Base-by-base conservation (phyloP, 2,329 filamentous ascomycete species). In the Alternaria conjuncta region DNA sequence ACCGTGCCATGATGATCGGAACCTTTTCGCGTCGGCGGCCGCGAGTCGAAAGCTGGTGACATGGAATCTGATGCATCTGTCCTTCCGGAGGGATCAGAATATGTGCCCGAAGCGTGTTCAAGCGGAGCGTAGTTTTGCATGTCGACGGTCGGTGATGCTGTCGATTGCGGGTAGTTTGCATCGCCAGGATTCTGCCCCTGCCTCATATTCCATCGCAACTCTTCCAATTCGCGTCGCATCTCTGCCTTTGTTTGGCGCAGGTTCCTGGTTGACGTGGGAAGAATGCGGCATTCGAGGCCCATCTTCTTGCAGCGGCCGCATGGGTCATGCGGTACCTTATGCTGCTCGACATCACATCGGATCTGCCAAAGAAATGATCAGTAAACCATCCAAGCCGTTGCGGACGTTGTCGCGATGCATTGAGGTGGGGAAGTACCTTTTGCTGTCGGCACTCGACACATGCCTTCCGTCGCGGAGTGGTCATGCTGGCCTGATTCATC, bases 371-470 rank as follows among this genome's bases (percentile, higher is more conserved):
- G 76, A 59, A 23, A 67, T 8, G 18, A 57, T 74, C 59, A 75
- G 69, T 36, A 32, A 55, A 28, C 54, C 32, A 55, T 62, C 25
- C 21, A 46, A 15, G 50, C 28, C 56, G 28, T 61, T 13, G 50
- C n/a, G 49, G 32, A 54, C 25, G 49, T 15, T 45, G 47, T 64
- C 21, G 46, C 43, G 57, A 59, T 43, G 47, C 15, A 32, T 50
- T 23, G 60, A 43, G 55, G 44, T 56, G 45, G 58, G 49, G n/a
- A 44, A 10, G 49, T 76, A 78, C 77, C 72, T 79, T 79, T 70
- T 79, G 77, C 64, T 79, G 77, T 50, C 77, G 71, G 61, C 77
- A 79, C 62, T 79, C 77, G 28, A 79, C 76, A 66, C 77, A 79
- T 28, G 77, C 77, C 57, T 79, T 79, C 43, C 77, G 69, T 67